Evolutionary conservation across 371 early-diverging fungal species (phyloP), one percentile per base, ranked within the genome.

Genomic region (Mortierella sp.): DNA sequence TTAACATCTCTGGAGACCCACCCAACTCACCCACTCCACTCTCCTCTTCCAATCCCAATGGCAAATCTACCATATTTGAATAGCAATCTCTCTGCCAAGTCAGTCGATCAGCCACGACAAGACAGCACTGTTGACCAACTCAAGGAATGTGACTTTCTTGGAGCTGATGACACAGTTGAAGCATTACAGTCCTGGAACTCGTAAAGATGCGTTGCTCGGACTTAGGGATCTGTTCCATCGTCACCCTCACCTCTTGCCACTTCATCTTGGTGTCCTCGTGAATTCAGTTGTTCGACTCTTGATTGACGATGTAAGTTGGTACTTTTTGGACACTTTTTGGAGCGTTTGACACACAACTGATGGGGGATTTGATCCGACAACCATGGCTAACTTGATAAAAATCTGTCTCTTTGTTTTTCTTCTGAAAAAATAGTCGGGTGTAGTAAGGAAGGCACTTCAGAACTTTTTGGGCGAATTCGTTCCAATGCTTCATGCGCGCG

Each of bases 101-200:
- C 97, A 97, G 87, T 94, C 93, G 68, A 93, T 97, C 77, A 90
- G 89, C 45, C 92, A 93, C 48, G 95, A 96, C 90, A 96, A 96
- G 89, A 89, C 94, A 19, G 82, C 91, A 24, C 92, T 92, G 74
- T 87, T 92, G 28, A 95, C 95, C 19, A 95, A 94, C 57, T 90
- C 92, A 11, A 91, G 95, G 58, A 97, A 97, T 75, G 90, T 93
- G 48, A 93, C 95, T 5, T 89, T 97, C 26, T 87, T 91, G 28
- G 96, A 96, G 76, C 88, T 96, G 4, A 79, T 97, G 52, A 85
- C 92, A 1, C 95, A 96, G 81, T 78, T 95, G 73, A 93, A 92
- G 74, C 97, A 97, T 89, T 95, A 95, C 88, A 96, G 91, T 82
- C 88, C 95, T 26, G 86, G 89, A n/a, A 92, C 92, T 8, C 91